Evolutionary conservation across 352 stramenopile genomes (phyloP), one percentile per base, ranked within the genome.

Genomic region (Globisporangium nodosum): DNA sequence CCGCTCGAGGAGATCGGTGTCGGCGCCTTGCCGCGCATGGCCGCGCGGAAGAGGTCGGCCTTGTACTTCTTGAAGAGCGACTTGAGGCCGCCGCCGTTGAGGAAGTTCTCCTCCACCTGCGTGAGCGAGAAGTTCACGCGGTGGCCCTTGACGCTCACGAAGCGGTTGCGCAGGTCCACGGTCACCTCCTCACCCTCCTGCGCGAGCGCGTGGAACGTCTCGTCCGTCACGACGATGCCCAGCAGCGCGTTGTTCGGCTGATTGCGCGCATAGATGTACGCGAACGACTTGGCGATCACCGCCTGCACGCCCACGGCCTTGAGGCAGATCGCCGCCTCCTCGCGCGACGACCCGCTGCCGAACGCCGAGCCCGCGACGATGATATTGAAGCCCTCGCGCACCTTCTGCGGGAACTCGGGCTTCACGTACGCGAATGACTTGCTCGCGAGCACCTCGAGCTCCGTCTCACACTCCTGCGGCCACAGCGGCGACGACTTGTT

Each of bases 191-290:
- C 66, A 56, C 90, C 76, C 56, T 91, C 81, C 24, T 70, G 82
- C n/a, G 82, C 85, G 27, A 92, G 58, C 59, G 88, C 78, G 65
- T 94, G 91, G 64, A 94, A 94, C 27, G 65, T 70, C 58, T 92
- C 82, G 64, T 94, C 77, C 40, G 81, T 68, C 0, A 94, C 66
- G 61, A 85, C 77, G 54, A 94, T 94, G 54, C 85, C 85, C 43
- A 94, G 65, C 21, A 94, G 67, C 50, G 76, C 88, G 58, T 92
- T 92, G 60, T 92, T 94, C 70, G 91, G 85, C 64, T 92, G 89
- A 69, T 94, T 94, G 50, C 85, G 85, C 43, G 79, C 89, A 58
- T 92, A 94, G 49, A 93, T 94, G 75, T 94, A 92, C 21, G 79
- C 81, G 46, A 93, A 94, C 60, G 85, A 94, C 48, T 80, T 76